Conservation (phyloP, 2,329 filamentous ascomycete genomes). For the Colletotrichum paranaense region DNA sequence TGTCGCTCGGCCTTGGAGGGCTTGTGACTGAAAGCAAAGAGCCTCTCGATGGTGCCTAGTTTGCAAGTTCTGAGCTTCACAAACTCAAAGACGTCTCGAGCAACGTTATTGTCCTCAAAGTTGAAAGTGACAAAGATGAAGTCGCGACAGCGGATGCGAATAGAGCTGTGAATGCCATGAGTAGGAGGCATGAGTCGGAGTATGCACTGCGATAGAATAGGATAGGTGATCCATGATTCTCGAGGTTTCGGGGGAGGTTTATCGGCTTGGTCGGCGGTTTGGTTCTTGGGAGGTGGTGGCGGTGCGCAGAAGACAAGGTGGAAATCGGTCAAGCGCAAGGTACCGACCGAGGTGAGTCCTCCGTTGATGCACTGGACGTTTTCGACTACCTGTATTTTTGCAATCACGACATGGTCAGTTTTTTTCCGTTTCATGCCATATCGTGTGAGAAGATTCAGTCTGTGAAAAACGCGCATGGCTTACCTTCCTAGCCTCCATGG, state of each 20-base stretch:
- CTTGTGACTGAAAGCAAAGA: conserved; percentile 90
- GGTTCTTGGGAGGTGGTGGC: conserved; percentile 44
- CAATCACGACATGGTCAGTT: conserved; percentile 35
- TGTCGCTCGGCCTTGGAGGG: conserved; percentile 79
- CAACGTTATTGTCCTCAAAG: conserved; percentile 79
- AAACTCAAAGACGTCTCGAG: conserved; percentile 87
- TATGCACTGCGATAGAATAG: conserved; percentile 85
- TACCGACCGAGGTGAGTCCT: conserved; percentile 67
- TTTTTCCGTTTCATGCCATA: background rate
- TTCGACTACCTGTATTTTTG: conserved; percentile 57
- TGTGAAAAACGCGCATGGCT: background rate
- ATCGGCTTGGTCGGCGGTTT: conserved; percentile 32
- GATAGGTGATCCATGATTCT: conserved; percentile 94
- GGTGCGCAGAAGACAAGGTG: conserved; percentile 67
- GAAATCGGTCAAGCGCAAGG: conserved; percentile 71
- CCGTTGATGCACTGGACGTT: conserved; percentile 70
- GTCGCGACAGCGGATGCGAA: conserved; percentile 90
- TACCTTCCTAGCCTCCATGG: conserved; percentile 57
- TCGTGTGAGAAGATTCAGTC: background rate
- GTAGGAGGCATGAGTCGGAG: conserved; percentile 78
- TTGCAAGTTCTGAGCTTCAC: conserved; percentile 86
- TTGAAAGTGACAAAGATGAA: conserved; percentile 95
- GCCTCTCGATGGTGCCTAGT: conserved; percentile 83
- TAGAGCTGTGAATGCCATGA: conserved; percentile 79
- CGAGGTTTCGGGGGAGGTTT: conserved; percentile 50